Conservation (phyloP, 2,329 filamentous ascomycete species). For the Botryotinia globosa region DNA sequence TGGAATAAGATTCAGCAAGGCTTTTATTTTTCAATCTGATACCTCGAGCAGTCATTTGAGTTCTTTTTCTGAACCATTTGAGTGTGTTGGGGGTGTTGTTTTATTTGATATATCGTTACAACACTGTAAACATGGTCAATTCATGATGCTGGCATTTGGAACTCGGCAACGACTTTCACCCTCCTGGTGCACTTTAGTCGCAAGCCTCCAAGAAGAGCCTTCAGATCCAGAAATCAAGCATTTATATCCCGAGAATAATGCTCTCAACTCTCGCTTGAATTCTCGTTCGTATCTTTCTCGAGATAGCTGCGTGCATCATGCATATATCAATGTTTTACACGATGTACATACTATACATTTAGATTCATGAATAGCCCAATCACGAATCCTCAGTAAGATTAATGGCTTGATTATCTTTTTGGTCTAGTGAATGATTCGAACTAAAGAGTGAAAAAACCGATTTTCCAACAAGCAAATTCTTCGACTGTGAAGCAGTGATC, state of each 20-base stretch:
- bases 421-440: too few species aligned
- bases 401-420: too few species aligned
- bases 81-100: not conserved
- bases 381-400: too few species aligned
- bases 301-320: fast-evolving
- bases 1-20: not conserved
- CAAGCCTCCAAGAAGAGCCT: not conserved
- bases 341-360: too few species aligned
- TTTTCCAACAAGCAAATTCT: not conserved
- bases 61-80: not conserved
- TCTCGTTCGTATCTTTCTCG: too few species aligned
- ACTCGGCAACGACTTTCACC: not conserved
- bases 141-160: not conserved
- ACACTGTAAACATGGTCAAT: not conserved
- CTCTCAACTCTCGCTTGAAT: not conserved
- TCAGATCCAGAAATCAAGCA: fast-evolving
- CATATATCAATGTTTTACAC: too few species aligned
- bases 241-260: not conserved
- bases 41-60: not conserved
- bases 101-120: not conserved
- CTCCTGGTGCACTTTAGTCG: not conserved
- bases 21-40: not conserved
- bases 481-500: not conserved
- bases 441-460: not conserved
- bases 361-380: too few species aligned